A percentile compares a stretch with the other conserved stretches of the same genome.
phyloP scores from a whole-genome alignment of 2,329 filamentous ascomycete genomes.

The Neoarthrinium moseri region DNA sequence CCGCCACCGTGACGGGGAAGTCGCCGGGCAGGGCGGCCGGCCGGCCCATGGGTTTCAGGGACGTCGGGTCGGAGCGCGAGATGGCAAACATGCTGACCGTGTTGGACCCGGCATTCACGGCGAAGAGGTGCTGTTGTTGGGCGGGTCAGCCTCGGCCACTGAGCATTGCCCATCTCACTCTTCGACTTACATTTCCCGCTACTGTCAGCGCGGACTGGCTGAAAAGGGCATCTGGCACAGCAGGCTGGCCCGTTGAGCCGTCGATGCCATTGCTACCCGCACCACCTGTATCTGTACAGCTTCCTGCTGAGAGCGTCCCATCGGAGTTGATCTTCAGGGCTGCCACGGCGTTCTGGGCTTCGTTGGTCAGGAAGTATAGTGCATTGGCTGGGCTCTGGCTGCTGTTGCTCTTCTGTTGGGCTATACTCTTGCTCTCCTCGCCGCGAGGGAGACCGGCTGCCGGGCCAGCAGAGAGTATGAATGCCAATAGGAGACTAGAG shows the following conservation, averaged over 20 bases:
- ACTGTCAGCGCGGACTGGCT: constrained; percentile 50
- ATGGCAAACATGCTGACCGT: constrained; percentile 50
- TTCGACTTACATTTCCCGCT: constrained; percentile 43
- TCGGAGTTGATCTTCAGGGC: constrained; percentile 45
- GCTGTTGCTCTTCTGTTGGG: too few species aligned
- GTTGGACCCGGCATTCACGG: constrained; percentile 54
- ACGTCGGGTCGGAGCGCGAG: constrained; percentile 36
- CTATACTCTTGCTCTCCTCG: too few species aligned
- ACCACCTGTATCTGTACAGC: constrained; percentile 43
- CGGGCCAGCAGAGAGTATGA: too few species aligned
- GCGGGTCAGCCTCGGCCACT: not conserved
- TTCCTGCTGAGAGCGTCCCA: constrained; percentile 44
- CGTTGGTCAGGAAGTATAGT: constrained; percentile 57
- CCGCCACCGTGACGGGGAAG: constrained; percentile 52
- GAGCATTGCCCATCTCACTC: not conserved
- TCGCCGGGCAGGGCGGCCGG: constrained; percentile 45
- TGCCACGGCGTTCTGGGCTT: constrained; percentile 45
- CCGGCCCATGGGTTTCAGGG: constrained; percentile 41
- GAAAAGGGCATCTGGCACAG: constrained; percentile 47
- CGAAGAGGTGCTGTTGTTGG: constrained; percentile 50
- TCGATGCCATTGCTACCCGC: not conserved
- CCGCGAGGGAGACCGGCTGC: too few species aligned
- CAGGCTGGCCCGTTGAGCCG: constrained; percentile 35
- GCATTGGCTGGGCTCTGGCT: constrained; percentile 43
- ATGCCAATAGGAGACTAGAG: too few species aligned